phyloP scores from a whole-genome alignment of 768 basidiomycete genomes.

The Kockovaella imperatae region DNA sequence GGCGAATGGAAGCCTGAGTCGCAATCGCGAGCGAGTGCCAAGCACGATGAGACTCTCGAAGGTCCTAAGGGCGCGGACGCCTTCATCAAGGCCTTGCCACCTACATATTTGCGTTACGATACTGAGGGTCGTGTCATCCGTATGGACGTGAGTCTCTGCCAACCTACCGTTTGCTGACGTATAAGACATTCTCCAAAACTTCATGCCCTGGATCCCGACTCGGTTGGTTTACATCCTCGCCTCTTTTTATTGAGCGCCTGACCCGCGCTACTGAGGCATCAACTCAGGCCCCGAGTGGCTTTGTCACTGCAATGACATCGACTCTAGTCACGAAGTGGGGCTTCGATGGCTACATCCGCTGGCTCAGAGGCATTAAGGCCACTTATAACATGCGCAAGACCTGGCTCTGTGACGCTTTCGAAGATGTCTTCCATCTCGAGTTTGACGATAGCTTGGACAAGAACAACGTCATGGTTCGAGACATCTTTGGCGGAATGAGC shows the following conservation, averaged over 20 bases:
- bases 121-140: conserved; percentile 76
- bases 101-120: conserved; percentile 55
- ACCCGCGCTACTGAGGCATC: conserved; percentile 62
- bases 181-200: conserved; percentile 49
- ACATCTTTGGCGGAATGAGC: conserved; percentile 39
- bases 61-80: conserved; percentile 47
- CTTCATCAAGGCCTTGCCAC: conserved; percentile 55
- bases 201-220: conserved; percentile 69
- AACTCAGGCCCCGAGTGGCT: conserved; percentile 65
- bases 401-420: conserved; percentile 55
- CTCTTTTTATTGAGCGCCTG: conserved; percentile 66
- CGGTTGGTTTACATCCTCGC: conserved; percentile 73
- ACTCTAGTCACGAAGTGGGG: conserved; percentile 61
- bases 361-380: conserved; percentile 59
- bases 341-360: conserved; percentile 63
- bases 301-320: conserved; percentile 55
- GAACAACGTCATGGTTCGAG: conserved; percentile 34
- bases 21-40: conserved; percentile 12
- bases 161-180: neutral
- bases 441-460: conserved; percentile 33
- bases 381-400: conserved; percentile 42
- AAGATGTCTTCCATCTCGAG: conserved; percentile 58
- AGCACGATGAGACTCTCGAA: conserved; percentile 19
- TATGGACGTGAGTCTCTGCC: conserved; percentile 52
- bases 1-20: conserved; percentile 46